These are phyloP conservation scores for Colletotrichum tropicale DNA, from an alignment of 2,329 filamentous ascomycete species.

Conservation along the genomic window DNA sequence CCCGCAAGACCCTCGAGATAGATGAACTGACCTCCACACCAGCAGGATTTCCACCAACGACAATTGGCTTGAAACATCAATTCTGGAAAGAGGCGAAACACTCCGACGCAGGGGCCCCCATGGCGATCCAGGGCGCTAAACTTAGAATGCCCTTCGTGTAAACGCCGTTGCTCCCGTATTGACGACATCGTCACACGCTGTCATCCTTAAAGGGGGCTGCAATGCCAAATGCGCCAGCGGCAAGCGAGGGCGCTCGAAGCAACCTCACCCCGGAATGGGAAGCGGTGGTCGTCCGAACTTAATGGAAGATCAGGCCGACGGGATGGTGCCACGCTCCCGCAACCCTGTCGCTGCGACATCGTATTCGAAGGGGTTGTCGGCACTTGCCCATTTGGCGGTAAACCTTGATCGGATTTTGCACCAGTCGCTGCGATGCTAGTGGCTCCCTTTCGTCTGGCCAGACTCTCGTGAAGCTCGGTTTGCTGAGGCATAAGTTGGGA, in stretches of 20 bases:
- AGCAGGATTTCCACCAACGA: background rate
- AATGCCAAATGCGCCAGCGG: background rate
- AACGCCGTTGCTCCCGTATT: background rate
- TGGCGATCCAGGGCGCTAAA: background rate
- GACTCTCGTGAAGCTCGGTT: background rate
- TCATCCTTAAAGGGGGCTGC: background rate
- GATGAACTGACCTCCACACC: background rate
- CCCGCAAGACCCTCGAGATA: background rate
- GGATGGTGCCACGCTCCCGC: background rate
- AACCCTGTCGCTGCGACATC: background rate
- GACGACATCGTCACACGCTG: background rate
- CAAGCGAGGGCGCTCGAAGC: background rate
- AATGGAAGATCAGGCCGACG: background rate
- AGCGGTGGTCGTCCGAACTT: background rate
- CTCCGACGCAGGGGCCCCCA: background rate
- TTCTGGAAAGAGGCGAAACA: constrained; percentile 4
- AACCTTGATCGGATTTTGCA: background rate
- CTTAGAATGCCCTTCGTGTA: background rate
- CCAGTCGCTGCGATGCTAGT: background rate
- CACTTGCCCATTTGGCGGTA: background rate
- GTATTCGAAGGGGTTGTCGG: background rate
- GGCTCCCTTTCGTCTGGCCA: background rate
- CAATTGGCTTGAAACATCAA: background rate
- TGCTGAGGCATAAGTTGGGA: background rate
- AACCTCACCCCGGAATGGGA: background rate